Evolutionary conservation across 148 eudicot species (phyloP).

Genomic region (Oxyria digyna): DNA sequence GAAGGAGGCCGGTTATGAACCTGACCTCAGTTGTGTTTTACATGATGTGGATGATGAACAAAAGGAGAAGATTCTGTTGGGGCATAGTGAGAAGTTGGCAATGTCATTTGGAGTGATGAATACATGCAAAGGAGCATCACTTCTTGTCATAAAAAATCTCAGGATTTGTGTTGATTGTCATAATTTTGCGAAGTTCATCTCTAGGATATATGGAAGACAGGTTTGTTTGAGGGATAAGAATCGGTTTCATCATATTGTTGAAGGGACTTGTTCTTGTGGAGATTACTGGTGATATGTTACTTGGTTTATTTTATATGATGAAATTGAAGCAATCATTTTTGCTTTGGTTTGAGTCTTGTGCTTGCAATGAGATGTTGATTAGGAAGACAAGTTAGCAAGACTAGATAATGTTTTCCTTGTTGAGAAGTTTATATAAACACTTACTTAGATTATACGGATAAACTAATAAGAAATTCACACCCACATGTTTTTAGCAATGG

Average conservation of each 20-base stretch:
- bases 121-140: slow-evolving; percentile 31
- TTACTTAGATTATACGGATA: too few relatives aligned
- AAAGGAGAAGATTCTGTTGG: slow-evolving; percentile 66
- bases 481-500: too few relatives aligned
- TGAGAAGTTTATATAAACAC: too few relatives aligned
- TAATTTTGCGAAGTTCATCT: slow-evolving; percentile 64
- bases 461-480: too few relatives aligned
- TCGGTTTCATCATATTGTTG: slow-evolving; percentile 58
- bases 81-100: slow-evolving; percentile 75
- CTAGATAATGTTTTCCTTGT: too few relatives aligned
- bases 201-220: slow-evolving; percentile 14
- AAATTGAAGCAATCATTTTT: too few relatives aligned
- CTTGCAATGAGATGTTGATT: too few relatives aligned
- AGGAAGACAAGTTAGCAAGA: too few relatives aligned
- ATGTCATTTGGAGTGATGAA: slow-evolving; percentile 50
- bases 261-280: slow-evolving; percentile 64
- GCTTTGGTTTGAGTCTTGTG: too few relatives aligned
- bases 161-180: slow-evolving; percentile 83
- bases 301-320: too few relatives aligned
- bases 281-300: slow-evolving; percentile 56
- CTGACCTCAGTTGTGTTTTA: slow-evolving; percentile 56
- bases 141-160: slow-evolving; percentile 68
- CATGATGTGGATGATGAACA: slow-evolving; percentile 80
- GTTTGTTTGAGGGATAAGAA: slow-evolving; percentile 29
- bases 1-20: slow-evolving; percentile 61